Conservation (phyloP, 2,329 filamentous ascomycete genomes). For the Sarocladiaceae sp. region DNA sequence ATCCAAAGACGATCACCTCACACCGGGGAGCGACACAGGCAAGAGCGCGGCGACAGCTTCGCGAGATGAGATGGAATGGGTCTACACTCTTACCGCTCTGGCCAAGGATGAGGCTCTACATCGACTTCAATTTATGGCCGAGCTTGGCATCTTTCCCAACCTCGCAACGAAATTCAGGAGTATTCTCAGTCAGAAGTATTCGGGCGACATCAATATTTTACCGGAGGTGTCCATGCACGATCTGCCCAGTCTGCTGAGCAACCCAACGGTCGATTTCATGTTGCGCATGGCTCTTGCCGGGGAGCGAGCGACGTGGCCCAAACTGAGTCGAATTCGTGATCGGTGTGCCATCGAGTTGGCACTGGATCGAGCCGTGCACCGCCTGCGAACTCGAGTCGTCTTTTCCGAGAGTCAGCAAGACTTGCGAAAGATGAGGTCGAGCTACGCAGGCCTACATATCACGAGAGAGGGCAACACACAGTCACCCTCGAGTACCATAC, state of each 20-base stretch:
- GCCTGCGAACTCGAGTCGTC: constrained; percentile 59
- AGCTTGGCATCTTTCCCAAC: constrained; percentile 75
- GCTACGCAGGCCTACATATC: background rate
- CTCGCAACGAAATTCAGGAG: constrained; percentile 71
- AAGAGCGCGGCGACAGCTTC: background rate
- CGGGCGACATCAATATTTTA: constrained; percentile 90
- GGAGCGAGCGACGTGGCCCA: constrained; percentile 87
- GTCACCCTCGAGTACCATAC: background rate
- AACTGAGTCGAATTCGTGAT: constrained; percentile 76
- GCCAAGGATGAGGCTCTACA: constrained; percentile 77
- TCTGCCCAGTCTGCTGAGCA: constrained; percentile 70
- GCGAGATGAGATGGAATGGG: constrained; percentile 46
- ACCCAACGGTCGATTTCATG: constrained; percentile 86
- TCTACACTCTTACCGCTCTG: constrained; percentile 62
- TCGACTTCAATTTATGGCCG: constrained; percentile 71
- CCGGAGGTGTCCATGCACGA: constrained; percentile 71
- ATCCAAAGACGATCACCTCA: constrained; percentile 60
- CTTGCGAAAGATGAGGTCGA: constrained; percentile 36
- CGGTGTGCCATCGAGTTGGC: constrained; percentile 85
- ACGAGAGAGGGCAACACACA: background rate
- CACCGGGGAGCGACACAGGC: constrained; percentile 24
- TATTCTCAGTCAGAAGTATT: constrained; percentile 84
- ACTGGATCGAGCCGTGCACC: constrained; percentile 67
- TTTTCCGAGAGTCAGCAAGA: constrained; percentile 62
- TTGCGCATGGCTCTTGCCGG: constrained; percentile 67